Evolutionary conservation across 129 eudicot genomes (phyloP).

Genomic region (Chrysanthemum seticuspe): DNA sequence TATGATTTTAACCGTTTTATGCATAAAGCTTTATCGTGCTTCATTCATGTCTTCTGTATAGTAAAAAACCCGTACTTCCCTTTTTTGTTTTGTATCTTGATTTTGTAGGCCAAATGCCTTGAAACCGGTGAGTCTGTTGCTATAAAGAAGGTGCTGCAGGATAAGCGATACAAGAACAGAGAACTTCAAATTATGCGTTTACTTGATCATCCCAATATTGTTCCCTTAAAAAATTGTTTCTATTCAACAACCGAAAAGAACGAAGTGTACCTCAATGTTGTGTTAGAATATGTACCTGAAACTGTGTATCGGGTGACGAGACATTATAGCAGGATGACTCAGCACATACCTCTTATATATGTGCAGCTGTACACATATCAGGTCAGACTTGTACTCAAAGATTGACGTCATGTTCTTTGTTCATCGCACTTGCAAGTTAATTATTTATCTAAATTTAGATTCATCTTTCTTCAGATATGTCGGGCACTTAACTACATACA

Average conservation of each 20-base stretch:
- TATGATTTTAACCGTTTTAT: slow-evolving; percentile 5
- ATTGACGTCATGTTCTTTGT: background rate
- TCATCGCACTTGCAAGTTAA: background rate
- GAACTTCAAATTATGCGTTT: slow-evolving; percentile 70
- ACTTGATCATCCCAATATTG: slow-evolving; percentile 62
- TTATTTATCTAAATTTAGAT: slow-evolving; percentile 1
- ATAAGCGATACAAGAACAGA: slow-evolving; percentile 26
- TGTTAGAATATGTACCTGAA: slow-evolving; percentile 37
- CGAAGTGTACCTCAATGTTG: slow-evolving; percentile 37
- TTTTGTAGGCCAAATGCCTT: slow-evolving; percentile 38
- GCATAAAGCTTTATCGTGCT: background rate
- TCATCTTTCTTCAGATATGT: slow-evolving; percentile 54
- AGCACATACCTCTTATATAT: slow-evolving; percentile 35
- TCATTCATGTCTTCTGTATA: background rate
- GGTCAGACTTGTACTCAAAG: slow-evolving; percentile 15
- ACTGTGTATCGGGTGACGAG: slow-evolving; percentile 36
- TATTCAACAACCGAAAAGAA: slow-evolving; percentile 43
- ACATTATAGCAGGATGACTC: slow-evolving; percentile 37
- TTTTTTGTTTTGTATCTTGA: background rate
- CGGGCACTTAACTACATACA: slow-evolving; percentile 91
- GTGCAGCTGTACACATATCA: slow-evolving; percentile 43
- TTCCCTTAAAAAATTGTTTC: slow-evolving; percentile 35
- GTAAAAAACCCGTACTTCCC: too few relatives aligned
- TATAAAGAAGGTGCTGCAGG: slow-evolving; percentile 42
- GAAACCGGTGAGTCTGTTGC: slow-evolving; percentile 41